Conservation (phyloP, 257 asterid species). For the Solanum lignicaule region DNA sequence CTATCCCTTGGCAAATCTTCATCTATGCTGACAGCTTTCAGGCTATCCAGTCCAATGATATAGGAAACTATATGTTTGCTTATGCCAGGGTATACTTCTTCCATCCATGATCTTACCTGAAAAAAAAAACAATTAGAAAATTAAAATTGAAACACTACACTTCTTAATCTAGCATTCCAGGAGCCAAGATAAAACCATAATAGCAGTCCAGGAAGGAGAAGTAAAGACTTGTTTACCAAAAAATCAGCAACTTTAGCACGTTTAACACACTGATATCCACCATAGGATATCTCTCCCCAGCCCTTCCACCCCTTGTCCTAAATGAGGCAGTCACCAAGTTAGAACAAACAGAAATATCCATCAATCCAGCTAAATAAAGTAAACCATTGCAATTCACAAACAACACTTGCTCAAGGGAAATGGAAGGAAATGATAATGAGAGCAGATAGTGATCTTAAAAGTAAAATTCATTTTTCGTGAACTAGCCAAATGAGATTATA, state of each 20-base stretch:
- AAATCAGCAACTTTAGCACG: conserved; percentile 91
- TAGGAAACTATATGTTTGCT: conserved; percentile 46
- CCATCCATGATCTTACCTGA: conserved; percentile 97
- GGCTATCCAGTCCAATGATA: conserved; percentile 85
- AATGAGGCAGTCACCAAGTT: not conserved
- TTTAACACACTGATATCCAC: conserved; percentile 58
- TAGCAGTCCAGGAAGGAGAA: not conserved
- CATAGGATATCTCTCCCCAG: conserved; percentile 98
- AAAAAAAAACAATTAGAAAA: not conserved
- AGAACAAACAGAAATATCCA: not conserved
- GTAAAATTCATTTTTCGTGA: not conserved
- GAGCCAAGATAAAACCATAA: not conserved
- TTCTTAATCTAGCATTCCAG: not conserved
- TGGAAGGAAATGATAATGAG: not conserved
- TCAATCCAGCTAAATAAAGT: not conserved
- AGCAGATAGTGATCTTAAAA: not conserved
- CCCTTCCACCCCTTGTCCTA: conserved; percentile 95
- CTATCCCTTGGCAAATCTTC: conserved; percentile 13
- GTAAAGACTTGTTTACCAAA: conserved; percentile 41
- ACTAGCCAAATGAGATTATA: not conserved
- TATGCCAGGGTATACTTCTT: conserved; percentile 57
- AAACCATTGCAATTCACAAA: not conserved
- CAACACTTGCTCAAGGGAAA: not conserved
- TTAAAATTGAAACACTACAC: not conserved
- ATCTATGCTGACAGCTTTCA: conserved; percentile 32